Evolutionary conservation across 176 grass and related monocot species (phyloP).

Genomic region (Zea luxurians): DNA sequence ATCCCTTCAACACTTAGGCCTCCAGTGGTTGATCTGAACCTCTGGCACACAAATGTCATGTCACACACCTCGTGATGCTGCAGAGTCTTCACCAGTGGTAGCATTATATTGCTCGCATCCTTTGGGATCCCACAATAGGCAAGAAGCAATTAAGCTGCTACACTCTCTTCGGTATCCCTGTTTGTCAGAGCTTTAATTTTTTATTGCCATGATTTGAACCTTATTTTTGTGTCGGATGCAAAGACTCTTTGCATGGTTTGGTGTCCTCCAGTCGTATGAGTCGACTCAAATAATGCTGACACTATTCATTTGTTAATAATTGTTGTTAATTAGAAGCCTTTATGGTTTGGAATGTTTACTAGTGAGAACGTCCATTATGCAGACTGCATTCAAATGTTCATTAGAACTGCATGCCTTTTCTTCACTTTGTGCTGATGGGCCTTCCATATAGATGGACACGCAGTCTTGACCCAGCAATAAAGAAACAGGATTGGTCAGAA

Average conservation of each 20-base stretch:
- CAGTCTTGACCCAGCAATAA: conserved; percentile 64
- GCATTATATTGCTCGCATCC: not conserved
- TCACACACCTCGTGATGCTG: not conserved
- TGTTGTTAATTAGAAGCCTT: conserved; percentile 12
- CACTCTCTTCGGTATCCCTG: not conserved
- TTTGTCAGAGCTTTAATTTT: not conserved
- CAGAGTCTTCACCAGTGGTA: not conserved
- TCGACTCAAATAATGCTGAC: not conserved
- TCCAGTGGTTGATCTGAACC: not conserved
- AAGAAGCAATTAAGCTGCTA: not conserved
- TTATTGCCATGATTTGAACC: not conserved
- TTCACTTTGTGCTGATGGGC: not conserved
- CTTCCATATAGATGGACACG: conserved; percentile 51
- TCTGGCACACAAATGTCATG: not conserved
- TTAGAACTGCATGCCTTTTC: not conserved
- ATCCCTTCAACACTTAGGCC: not conserved
- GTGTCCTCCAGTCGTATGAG: not conserved
- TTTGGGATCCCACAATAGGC: not conserved
- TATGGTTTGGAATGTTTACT: conserved; percentile 24
- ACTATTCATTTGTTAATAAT: conserved; percentile 6
- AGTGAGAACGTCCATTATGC: not conserved
- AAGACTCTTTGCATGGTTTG: not conserved
- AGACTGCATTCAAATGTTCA: conserved; percentile 15
- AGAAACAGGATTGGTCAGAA: conserved; percentile 60
- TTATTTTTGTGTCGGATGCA: not conserved